Evolutionary conservation across 192 early-diverging fungal genomes (phyloP).

Genomic region (Obelidium mucronatum): DNA sequence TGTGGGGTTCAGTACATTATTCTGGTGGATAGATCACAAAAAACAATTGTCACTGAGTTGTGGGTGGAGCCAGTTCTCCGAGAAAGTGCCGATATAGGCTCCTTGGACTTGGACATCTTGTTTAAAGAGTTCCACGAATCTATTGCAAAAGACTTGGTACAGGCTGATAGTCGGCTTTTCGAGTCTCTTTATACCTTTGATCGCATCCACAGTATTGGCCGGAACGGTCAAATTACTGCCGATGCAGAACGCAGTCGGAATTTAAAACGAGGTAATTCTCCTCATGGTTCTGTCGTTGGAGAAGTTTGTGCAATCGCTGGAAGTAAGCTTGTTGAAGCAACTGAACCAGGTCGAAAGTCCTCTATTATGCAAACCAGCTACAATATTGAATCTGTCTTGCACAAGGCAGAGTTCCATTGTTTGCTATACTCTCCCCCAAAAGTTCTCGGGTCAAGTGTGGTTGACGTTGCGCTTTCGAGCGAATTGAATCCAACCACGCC

Average conservation of each 20-base stretch:
- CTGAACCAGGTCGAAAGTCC: constrained; percentile 3
- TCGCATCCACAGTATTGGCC: constrained; percentile 41
- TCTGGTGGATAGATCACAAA: constrained; percentile 37
- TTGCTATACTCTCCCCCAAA: neutral
- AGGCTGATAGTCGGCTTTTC: constrained; percentile 37
- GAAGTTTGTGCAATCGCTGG: neutral
- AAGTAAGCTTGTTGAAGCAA: neutral
- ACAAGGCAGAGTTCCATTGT: constrained; percentile 5
- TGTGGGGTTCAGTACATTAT: constrained; percentile 57
- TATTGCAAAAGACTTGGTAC: constrained; percentile 32
- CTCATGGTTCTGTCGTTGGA: neutral
- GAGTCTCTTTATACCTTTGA: constrained; percentile 49
- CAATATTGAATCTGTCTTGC: constrained; percentile 25
- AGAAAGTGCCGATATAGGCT: constrained; percentile 35
- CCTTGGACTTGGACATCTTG: constrained; percentile 30
- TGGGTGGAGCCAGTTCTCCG: constrained; percentile 55
- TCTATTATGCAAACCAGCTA: constrained; percentile 33
- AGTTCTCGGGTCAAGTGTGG: neutral
- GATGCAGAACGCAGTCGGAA: neutral
- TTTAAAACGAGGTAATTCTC: neutral
- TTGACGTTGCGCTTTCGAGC: no score
- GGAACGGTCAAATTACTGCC: neutral
- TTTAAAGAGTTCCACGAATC: constrained; percentile 45
- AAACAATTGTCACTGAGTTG: constrained; percentile 51
- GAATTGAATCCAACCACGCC: neutral